These are phyloP conservation scores for Alternaria atra DNA, from an alignment of 2,329 filamentous ascomycete species.

Conservation along the genomic window DNA sequence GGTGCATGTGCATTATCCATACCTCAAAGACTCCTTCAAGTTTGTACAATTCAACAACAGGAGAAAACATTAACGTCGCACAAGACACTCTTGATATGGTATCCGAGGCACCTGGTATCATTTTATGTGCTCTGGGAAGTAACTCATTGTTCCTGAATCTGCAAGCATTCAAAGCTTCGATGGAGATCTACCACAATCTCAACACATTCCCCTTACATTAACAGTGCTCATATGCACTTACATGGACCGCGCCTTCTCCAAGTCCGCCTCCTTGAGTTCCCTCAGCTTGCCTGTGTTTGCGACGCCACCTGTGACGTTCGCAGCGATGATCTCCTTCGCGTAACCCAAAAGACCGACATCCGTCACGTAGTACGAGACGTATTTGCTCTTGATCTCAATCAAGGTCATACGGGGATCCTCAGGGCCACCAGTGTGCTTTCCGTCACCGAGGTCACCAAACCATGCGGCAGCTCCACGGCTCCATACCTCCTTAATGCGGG, in stretches of 20 bases:
- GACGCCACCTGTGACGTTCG: slow-evolving; percentile 51
- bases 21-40: no score
- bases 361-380: slow-evolving; percentile 53
- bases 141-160: background rate
- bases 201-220: background rate
- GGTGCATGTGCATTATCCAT: background rate
- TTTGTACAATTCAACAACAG: no score
- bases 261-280: slow-evolving; percentile 60
- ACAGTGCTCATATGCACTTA: slow-evolving; percentile 3
- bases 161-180: slow-evolving; percentile 10
- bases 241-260: slow-evolving; percentile 51
- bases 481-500: slow-evolving; percentile 60
- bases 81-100: background rate
- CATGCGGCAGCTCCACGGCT: slow-evolving; percentile 53
- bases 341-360: slow-evolving; percentile 48
- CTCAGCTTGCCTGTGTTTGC: slow-evolving; percentile 55
- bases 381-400: slow-evolving; percentile 52
- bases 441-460: slow-evolving; percentile 62
- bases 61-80: no score
- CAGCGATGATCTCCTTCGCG: slow-evolving; percentile 52
- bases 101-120: background rate
- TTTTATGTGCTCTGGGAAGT: background rate
- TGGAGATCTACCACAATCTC: slow-evolving; percentile 4
- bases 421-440: slow-evolving; percentile 56
- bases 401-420: slow-evolving; percentile 60